A percentile compares a stretch with the other conserved stretches of the same genome.
These are phyloP conservation scores for Exophiala oligosperma DNA, from an alignment of 2,329 filamentous ascomycete species.

Conservation along the genomic window DNA sequence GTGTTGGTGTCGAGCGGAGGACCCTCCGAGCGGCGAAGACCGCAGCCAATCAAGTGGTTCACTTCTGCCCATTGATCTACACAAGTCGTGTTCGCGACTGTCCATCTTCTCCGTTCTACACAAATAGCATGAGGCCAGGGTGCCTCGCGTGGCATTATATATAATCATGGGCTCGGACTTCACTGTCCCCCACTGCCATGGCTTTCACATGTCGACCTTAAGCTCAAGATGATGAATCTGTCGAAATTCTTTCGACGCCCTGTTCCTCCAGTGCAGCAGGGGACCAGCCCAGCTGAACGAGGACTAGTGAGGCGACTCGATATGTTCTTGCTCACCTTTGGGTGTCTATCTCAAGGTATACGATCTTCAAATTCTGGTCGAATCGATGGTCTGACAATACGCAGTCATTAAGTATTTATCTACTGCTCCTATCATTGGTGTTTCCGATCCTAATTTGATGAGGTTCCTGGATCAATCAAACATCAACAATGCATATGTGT, in stretches of 20 bases:
- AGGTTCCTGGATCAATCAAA: constrained; percentile 20
- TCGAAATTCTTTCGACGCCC: neutral
- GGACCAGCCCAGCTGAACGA: neutral
- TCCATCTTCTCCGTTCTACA: neutral
- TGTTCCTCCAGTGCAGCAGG: neutral
- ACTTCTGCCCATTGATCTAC: neutral
- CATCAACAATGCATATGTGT: constrained; percentile 28
- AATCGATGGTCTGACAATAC: neutral
- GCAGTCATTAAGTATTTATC: neutral
- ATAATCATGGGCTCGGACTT: neutral
- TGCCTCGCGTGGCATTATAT: neutral
- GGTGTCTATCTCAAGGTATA: constrained; percentile 2
- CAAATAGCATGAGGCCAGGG: neutral
- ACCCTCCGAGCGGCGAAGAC: neutral
- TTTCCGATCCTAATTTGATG: neutral
- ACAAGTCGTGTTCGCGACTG: neutral
- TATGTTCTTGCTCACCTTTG: constrained; percentile 2
- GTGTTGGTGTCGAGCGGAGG: neutral
- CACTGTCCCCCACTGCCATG: neutral
- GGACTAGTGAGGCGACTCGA: neutral
- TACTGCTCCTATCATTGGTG: neutral
- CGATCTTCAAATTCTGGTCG: neutral
- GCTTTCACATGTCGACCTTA: neutral
- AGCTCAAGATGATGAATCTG: neutral
- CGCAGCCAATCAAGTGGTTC: neutral